A percentile compares a stretch with the other conserved stretches of the same genome.
These are phyloP conservation scores for Talaromyces atroroseus DNA, from an alignment of 2,329 filamentous ascomycete species.

Conservation along the genomic window DNA sequence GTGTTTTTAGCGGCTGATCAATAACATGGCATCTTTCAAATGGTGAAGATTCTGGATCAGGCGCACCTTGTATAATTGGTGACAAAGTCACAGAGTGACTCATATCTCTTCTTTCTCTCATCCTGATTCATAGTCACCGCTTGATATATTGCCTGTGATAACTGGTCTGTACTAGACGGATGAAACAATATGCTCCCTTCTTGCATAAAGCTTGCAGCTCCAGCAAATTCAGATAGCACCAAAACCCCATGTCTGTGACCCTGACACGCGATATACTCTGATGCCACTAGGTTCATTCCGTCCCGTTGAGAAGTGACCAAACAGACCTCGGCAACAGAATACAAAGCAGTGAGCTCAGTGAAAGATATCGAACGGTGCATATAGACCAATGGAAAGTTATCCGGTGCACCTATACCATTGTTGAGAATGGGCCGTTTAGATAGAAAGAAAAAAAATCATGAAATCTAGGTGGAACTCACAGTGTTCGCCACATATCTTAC, in stretches of 20 bases:
- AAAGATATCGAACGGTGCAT: constrained; percentile 88
- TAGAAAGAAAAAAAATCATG: background rate
- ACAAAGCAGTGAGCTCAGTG: constrained; percentile 83
- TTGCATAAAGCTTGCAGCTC: constrained; percentile 76
- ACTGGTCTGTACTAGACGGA: constrained; percentile 88
- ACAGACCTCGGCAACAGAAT: constrained; percentile 83
- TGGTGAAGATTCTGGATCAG: no score
- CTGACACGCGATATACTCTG: constrained; percentile 93
- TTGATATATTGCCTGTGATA: constrained; percentile 83
- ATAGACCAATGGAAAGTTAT: constrained; percentile 95
- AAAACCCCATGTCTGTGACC: constrained; percentile 80
- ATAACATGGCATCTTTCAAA: no score
- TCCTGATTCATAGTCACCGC: constrained; percentile 85
- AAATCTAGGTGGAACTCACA: constrained; percentile 50
- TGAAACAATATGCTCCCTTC: constrained; percentile 87
- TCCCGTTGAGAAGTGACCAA: constrained; percentile 85
- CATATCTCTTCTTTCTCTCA: constrained; percentile 71
- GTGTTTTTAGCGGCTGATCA: no score
- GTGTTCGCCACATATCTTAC: constrained; percentile 88
- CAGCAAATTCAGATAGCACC: constrained; percentile 89
- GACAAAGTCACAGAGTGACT: constrained; percentile 80
- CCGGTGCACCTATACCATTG: constrained; percentile 60
- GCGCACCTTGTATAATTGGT: constrained; percentile 75
- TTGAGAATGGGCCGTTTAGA: background rate
- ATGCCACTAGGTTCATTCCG: constrained; percentile 95